phyloP scores from a whole-genome alignment of 768 basidiomycete species.

The Aureoboletus auriporus region DNA sequence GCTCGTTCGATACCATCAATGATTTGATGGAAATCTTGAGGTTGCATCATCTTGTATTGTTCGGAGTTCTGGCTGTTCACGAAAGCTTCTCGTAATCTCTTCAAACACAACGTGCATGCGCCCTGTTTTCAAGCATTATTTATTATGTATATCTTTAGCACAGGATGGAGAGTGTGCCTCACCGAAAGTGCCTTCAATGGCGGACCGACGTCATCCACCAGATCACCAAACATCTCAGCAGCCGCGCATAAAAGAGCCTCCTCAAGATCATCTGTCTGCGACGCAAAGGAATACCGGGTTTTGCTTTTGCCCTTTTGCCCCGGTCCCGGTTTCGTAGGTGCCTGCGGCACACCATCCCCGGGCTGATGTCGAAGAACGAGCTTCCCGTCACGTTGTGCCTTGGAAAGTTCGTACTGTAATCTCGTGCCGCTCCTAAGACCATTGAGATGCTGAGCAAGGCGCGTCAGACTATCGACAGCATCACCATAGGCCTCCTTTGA shows the following conservation, averaged over 20 bases:
- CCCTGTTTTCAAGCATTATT: constrained; percentile 35
- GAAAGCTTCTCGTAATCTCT: constrained; percentile 64
- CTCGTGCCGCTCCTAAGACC: constrained; percentile 82
- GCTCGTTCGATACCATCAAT: constrained; percentile 66
- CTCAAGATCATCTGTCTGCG: constrained; percentile 42
- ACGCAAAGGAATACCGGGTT: constrained; percentile 27
- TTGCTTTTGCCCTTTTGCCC: constrained; percentile 14
- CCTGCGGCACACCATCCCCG: constrained; percentile 1
- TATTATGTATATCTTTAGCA: not conserved
- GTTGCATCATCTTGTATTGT: constrained; percentile 36
- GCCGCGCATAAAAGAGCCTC: constrained; percentile 43
- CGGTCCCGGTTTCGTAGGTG: constrained; percentile 6
- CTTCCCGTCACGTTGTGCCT: constrained; percentile 49
- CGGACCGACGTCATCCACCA: constrained; percentile 76
- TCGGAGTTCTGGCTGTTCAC: constrained; percentile 35
- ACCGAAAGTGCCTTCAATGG: constrained; percentile 75
- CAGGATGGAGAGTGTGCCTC: constrained; percentile 20
- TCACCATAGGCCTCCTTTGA: constrained; percentile 71
- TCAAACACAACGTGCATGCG: constrained; percentile 57
- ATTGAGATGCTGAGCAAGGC: constrained; percentile 91
- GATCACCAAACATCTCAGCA: constrained; percentile 70
- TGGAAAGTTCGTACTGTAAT: constrained; percentile 78
- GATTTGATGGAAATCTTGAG: constrained; percentile 62
- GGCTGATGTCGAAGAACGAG: constrained; percentile 28
- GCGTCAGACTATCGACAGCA: constrained; percentile 79